Evolutionary conservation across 352 stramenopile species (phyloP).

Genomic region (Phytopythium litorale): DNA sequence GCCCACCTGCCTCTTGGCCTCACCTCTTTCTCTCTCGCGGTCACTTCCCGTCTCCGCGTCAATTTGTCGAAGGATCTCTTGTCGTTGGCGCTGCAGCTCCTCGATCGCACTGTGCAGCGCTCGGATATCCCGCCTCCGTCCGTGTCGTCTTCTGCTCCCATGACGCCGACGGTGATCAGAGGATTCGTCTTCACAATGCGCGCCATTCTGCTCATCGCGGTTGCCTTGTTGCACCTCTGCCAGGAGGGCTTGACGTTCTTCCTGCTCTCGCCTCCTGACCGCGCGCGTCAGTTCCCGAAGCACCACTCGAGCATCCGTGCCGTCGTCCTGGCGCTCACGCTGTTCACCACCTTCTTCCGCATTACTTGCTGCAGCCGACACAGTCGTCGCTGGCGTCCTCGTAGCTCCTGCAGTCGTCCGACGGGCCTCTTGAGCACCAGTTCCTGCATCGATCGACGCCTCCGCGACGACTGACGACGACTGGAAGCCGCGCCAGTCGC

Average conservation of each 20-base stretch:
- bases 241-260: slow-evolving; percentile 31
- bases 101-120: slow-evolving; percentile 34
- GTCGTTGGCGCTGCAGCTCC: slow-evolving; percentile 38
- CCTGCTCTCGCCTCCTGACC: slow-evolving; percentile 19
- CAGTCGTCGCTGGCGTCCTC: neutral
- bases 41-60: slow-evolving; percentile 23
- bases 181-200: neutral
- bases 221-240: slow-evolving; percentile 7
- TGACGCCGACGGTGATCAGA: slow-evolving; percentile 1
- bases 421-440: neutral
- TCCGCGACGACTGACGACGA: neutral
- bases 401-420: neutral
- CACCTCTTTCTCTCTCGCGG: neutral
- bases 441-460: neutral
- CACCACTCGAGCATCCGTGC: slow-evolving; percentile 19
- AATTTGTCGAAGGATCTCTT: slow-evolving; percentile 42
- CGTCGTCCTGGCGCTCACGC: neutral
- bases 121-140: neutral
- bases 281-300: slow-evolving; percentile 35
- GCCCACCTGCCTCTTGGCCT: neutral
- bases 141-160: neutral
- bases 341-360: slow-evolving; percentile 7
- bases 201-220: neutral
- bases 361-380: slow-evolving; percentile 3
- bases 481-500: neutral